A percentile compares a stretch with the other conserved stretches of the same genome.
These are phyloP conservation scores for Verticillium dahliae DNA, from an alignment of 2,329 filamentous ascomycete species.

Conservation along the genomic window DNA sequence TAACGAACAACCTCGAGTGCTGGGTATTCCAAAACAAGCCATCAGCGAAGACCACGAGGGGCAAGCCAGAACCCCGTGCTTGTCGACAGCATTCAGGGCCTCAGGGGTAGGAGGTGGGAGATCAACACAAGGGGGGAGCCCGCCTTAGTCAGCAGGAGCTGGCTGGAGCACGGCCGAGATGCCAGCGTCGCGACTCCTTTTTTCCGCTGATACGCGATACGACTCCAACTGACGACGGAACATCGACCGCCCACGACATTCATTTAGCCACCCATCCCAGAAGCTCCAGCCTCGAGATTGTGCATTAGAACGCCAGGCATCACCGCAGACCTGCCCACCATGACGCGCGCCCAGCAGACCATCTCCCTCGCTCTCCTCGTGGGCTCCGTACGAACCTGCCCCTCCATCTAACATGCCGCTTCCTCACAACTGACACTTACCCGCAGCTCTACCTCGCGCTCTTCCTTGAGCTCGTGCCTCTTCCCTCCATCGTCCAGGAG, in stretches of 20 bases:
- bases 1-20: background rate
- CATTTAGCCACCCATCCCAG: slow-evolving; percentile 3
- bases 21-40: background rate
- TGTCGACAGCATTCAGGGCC: background rate
- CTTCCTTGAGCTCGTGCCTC: slow-evolving; percentile 75
- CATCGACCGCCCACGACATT: slow-evolving; percentile 5
- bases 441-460: slow-evolving; percentile 82
- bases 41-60: background rate
- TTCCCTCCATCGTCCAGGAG: slow-evolving; percentile 70
- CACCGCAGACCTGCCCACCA: slow-evolving; percentile 35
- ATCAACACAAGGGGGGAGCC: background rate
- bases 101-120: background rate
- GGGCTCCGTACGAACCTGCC: slow-evolving; percentile 62
- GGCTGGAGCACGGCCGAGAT: slow-evolving; percentile 1
- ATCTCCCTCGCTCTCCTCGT: slow-evolving; percentile 82
- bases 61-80: background rate
- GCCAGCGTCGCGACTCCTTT: slow-evolving; percentile 14
- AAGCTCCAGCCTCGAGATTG: background rate
- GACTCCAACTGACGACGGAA: background rate
- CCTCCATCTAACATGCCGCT: background rate
- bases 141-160: background rate
- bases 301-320: too few species aligned
- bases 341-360: slow-evolving; percentile 93
- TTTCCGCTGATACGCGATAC: slow-evolving; percentile 1
- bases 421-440: slow-evolving; percentile 9